Conservation (phyloP, 179 eudicot species). For the Patellifolia procumbens region DNA sequence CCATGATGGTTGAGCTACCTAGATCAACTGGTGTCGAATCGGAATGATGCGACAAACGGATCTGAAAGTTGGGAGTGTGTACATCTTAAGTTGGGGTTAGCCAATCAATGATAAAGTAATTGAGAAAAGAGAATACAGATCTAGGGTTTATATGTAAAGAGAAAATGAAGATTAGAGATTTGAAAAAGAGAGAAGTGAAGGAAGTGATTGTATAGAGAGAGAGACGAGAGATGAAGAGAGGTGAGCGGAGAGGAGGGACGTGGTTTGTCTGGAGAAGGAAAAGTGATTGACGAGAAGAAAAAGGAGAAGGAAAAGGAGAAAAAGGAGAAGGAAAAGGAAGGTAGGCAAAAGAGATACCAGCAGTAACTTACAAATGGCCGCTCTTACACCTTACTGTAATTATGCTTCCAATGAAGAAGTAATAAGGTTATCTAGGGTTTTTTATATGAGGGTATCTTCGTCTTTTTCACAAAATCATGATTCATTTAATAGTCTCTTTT, state of each 20-base stretch:
- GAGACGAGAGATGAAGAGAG: background rate
- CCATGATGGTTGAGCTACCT: background rate
- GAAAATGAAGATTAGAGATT: background rate
- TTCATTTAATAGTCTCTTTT: no score
- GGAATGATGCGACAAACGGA: background rate
- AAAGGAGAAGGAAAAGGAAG: background rate
- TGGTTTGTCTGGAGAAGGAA: background rate
- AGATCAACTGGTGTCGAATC: background rate
- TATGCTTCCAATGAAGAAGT: no score
- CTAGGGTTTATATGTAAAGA: constrained; percentile 14
- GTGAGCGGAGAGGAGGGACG: background rate
- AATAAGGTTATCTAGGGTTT: no score
- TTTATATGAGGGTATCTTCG: no score
- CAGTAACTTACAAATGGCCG: no score
- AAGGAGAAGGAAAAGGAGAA: background rate
- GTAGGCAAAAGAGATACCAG: background rate
- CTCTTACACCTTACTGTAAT: no score
- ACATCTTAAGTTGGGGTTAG: background rate
- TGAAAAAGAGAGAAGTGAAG: background rate
- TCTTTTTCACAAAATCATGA: no score
- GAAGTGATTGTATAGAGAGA: background rate
- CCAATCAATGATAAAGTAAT: background rate
- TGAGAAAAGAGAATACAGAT: background rate
- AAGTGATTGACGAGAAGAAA: background rate
- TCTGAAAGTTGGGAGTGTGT: background rate